Base-by-base conservation (phyloP, 225 moss, liverwort and hornwort genomes). In the Pseudoscleropodium purum region DNA sequence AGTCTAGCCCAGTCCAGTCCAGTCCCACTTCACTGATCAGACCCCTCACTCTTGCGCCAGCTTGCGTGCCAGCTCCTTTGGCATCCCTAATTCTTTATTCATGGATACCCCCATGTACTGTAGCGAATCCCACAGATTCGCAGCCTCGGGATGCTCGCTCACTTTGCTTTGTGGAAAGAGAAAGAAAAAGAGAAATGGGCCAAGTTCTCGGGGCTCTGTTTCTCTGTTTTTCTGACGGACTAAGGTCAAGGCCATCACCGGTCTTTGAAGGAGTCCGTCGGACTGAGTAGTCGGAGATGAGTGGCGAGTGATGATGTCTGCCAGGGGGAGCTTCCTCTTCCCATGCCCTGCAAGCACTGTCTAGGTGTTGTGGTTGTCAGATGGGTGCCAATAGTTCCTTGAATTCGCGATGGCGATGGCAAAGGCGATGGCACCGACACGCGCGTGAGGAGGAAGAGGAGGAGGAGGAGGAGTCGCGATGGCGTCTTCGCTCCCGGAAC, bases 61-160 rank as follows among this genome's bases (percentile, higher is more conserved):
- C 91, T 92, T 92, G 92, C 89, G 88, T 84, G 90, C 86, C 89
- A 92, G 90, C 83, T 34, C 47, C 69, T 63, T 39, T 72, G 74
- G 75, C 67, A 49, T 52, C 83, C 85, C 43, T 33, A 72, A 56
- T 73, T 80, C 70, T 85, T 88, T 82, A 75, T 85, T 90, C 80
- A 18, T 18, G 59, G 66, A 73, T 37, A 19, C n/a, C 75, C 81
- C 27, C 6, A 18, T 18, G 43, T 64, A 45, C 80, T 47, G 15
- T 74, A 56, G 41, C 86, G 88, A 83, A 90, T 90, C 54, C n/a
- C 13, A 34, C 29, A 74, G 87, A 91, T 91, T 87, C 86, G 82
- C 36, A 30, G 8, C 43, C 34, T 82, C 66, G 54, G 66, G 87
- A 87, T 91, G 88, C 76, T 86, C 73, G 13, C 27, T 64, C 31